These are phyloP conservation scores for Rutstroemia sp. DNA, from an alignment of 2,329 filamentous ascomycete species.

Conservation along the genomic window DNA sequence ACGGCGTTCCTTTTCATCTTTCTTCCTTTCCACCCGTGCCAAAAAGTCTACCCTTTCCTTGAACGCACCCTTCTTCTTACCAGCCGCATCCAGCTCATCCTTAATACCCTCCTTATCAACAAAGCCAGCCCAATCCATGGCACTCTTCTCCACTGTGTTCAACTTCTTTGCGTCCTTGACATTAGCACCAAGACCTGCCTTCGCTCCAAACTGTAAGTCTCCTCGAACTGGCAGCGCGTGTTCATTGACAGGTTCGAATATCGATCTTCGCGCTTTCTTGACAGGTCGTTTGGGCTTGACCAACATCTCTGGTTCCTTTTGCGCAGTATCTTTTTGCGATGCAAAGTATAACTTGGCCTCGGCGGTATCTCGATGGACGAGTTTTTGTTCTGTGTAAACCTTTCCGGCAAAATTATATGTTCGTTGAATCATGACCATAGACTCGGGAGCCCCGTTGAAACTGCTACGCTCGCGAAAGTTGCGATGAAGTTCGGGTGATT, in stretches of 20 bases:
- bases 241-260: slow-evolving; percentile 47
- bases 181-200: slow-evolving; percentile 24
- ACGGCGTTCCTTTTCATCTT: slow-evolving; percentile 52
- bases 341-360: slow-evolving; percentile 59
- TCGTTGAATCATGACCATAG: slow-evolving; percentile 55
- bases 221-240: too few relatives aligned
- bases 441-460: slow-evolving; percentile 26
- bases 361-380: slow-evolving; percentile 56
- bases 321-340: slow-evolving; percentile 30
- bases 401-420: slow-evolving; percentile 71
- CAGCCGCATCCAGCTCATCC: slow-evolving; percentile 58
- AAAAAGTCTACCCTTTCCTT: slow-evolving; percentile 57
- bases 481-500: slow-evolving; percentile 6
- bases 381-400: slow-evolving; percentile 63
- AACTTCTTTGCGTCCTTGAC: slow-evolving; percentile 52
- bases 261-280: slow-evolving; percentile 40
- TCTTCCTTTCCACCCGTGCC: slow-evolving; percentile 54
- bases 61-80: slow-evolving; percentile 58
- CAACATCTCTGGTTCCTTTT: slow-evolving; percentile 10
- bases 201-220: slow-evolving; percentile 52
- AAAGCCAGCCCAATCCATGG: slow-evolving; percentile 66
- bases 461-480: slow-evolving; percentile 18
- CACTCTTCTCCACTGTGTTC: slow-evolving; percentile 64
- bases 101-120: slow-evolving; percentile 65
- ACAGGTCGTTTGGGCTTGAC: slow-evolving; percentile 26